Evolutionary conservation across 1,284 basidiomycete genomes (phyloP), one percentile per base, ranked within the genome.

Genomic region (Pyrrhoderma lamaoense): DNA sequence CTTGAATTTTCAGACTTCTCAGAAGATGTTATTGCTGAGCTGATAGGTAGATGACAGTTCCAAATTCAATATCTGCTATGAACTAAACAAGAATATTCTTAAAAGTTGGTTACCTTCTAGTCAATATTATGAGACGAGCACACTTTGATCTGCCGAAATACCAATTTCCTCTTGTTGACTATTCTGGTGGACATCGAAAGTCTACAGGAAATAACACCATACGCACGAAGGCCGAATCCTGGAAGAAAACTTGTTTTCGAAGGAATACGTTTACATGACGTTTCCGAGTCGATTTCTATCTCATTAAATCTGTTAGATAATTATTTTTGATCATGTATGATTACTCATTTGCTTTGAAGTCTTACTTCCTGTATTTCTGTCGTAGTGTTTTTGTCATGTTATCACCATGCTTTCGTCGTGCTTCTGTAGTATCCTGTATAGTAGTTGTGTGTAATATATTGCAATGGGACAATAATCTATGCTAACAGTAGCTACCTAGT

Each of bases 41-140:
- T 58, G 35, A 48, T 60, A n/a, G 59, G 59, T 60, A 47, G 22
- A 50, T 11, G 4, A 8, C 9, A 47, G 13, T 36, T 37, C 19
- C 5, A 31, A 5, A 14, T 9, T 14, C 40, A 21, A 35, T 14
- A n/a, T 25, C 11, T 39, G 9, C 44, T 48, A 40, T 48, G 27
- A 13, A 13, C 21, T 14, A 42, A 49, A n/a, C 50, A 54, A 35
- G 46, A 58, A 25, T 37, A 21, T 54, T 2, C 34, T 35, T 49
- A 21, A n/a, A 47, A 79, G 77, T 79, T 11, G 76, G 75, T 3
- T 80, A 78, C 60, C 64, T 80, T 35, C 71, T 79, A 61, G 74
- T 79, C 70, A 78, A 79, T 60, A 73, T 78, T 25, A 62, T 79
- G 22, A 74, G 77, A 22, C 67, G 76, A 47, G 72, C 75, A 31